Percentiles rank a stretch among this genome's conserved stretches.
Conservation (phyloP, 192 early-diverging fungal genomes). For the Geranomyces variabilis region DNA sequence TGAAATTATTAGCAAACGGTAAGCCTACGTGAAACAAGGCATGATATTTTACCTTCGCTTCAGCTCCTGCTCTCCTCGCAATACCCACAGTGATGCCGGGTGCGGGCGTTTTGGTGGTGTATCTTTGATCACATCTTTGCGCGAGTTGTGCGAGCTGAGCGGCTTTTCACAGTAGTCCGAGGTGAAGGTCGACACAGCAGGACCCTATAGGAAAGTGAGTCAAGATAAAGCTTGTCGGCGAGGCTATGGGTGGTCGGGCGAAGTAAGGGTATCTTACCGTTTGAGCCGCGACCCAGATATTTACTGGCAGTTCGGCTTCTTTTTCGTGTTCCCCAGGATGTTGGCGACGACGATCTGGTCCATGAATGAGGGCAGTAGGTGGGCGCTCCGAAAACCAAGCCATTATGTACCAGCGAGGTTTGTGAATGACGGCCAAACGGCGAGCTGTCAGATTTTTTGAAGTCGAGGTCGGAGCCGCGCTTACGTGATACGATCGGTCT, state of each 20-base stretch:
- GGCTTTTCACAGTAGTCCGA: neutral
- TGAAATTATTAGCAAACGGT: neutral
- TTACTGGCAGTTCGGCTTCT: neutral
- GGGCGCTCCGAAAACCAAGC: too few relatives aligned
- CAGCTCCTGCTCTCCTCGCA: conserved; percentile 4
- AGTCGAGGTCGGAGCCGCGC: too few relatives aligned
- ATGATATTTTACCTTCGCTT: neutral
- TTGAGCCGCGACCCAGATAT: neutral
- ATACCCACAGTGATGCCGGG: neutral
- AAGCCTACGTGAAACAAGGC: neutral
- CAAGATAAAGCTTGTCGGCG: neutral
- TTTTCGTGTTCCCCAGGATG: conserved; percentile 4
- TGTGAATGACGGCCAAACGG: too few relatives aligned
- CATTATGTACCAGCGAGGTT: too few relatives aligned
- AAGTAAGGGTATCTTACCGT: neutral
- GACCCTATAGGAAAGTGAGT: neutral
- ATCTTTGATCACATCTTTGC: neutral
- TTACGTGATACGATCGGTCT: too few relatives aligned
- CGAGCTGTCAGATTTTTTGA: too few relatives aligned
- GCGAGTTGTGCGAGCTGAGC: neutral
- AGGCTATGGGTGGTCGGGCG: too few relatives aligned
- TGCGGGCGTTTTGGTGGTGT: neutral
- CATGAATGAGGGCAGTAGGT: too few relatives aligned
- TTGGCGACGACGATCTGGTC: too few relatives aligned
- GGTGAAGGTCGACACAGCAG: conserved; percentile 8